Evolutionary conservation across 805 yeast species (phyloP), one percentile per base, ranked within the genome.

Genomic region (Brettanomyces naardenensis): DNA sequence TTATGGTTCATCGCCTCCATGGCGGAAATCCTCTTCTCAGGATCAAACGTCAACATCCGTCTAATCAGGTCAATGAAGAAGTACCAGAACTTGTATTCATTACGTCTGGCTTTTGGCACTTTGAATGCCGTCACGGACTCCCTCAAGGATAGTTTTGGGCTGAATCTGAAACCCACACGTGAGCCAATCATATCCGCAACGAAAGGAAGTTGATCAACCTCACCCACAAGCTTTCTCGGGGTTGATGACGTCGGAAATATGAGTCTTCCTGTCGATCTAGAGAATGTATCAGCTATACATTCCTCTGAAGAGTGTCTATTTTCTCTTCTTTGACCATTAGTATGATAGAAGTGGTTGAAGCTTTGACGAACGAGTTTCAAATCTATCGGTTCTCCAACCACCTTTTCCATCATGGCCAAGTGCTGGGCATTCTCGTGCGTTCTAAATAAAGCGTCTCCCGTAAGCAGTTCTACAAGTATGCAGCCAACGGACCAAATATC

Each of bases 401-500:
- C 74, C 46, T 76, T 78, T 59, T 92, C 90, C 83, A 92, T 92
- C 83, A 92, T 80, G 13, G 95, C 95, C 57, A 92, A 65, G 61
- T 92, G 99, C 59, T 90, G 97, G 36, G 80, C 65, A 57, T 90
- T 89, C 55, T 92, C 97, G 58, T 90, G 96, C 1, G 97, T 92
- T 47, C 86, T 88, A 61, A 90, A 92, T 19, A 92, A 64, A 1
- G 97, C 95, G 53, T 87, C 95, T 20, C 99, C 99, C 15, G 94
- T 86, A 28, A 85, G 79, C 35, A 92, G 62, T 61, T 92, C 99
- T 7, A 87, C 89, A 26, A 92, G 62, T 13, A 92, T 86, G 58
- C 97, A 90, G 1, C 96, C 99, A 31, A 92, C 69, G 1, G 95
- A 85, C 99, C 99, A 92, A 64, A 90, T 66, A 58, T 92, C 99